Evolutionary conservation across 345 rosid species (phyloP), one percentile per base, ranked within the genome.

Genomic region (Excoecaria cochinchinensis): DNA sequence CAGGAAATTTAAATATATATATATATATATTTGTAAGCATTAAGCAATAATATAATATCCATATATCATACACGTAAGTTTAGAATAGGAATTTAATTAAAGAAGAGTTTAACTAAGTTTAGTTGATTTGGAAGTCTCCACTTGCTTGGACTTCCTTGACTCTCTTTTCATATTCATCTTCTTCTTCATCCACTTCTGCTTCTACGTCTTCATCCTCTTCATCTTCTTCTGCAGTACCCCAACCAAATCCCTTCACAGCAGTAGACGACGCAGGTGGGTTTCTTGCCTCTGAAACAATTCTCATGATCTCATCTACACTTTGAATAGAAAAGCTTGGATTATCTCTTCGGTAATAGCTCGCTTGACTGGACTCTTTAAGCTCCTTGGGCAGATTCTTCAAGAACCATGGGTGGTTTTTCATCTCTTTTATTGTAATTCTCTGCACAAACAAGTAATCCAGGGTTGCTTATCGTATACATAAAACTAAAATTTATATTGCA

Each of bases 321-420:
- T 95, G 99, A 72, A 79, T 82, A 59, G 92, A 91, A 76, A 79
- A 95, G 82, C 92, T 87, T 10, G 90, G 90, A 72, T 85, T 83
- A 71, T 89, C 96, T 75, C 93, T 87, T 81, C 80, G 90, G 82
- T 90, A 89, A 78, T 90, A 89, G 8, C 80, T 76, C n/a, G 92
- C 90, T 83, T 93, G 98, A 56, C 96, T 82, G 69, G 96, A 47
- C 50, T 95, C 99, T 4, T 83, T 84, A 60, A 93, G 90, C 82
- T 95, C 99, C 84, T 85, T 87, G 0, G 99, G 99, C 74, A 95
- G 86, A 82, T 91, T 95, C 93, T 93, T 93, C 72, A 95, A 73
- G 84, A 89, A 95, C 99, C 99, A 95, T 0, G 98, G 95, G 63
- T 95, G 99, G 75, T 48, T 81, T 53, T 81, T 81, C 40, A 81